These are phyloP conservation scores for Bretziella fagacearum DNA, from an alignment of 2,329 filamentous ascomycete species.

Conservation along the genomic window DNA sequence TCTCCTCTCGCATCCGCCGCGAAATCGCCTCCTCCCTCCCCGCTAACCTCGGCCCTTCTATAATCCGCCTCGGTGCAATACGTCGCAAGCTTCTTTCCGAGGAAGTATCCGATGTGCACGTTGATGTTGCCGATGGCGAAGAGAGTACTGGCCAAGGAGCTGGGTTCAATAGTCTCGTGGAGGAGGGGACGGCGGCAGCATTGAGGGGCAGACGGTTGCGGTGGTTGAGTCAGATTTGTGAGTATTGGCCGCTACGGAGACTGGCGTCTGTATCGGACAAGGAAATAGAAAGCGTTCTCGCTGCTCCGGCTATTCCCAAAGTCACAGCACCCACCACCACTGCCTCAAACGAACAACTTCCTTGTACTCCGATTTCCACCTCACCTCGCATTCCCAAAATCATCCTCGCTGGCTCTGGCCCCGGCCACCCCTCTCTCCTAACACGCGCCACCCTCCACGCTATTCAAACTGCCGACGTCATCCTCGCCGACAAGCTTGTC, in stretches of 20 bases:
- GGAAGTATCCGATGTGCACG: constrained; percentile 30
- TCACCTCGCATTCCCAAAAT: constrained; percentile 55
- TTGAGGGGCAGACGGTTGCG: constrained; percentile 68
- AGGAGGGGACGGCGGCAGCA: constrained; percentile 53
- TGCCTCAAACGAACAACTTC: not conserved
- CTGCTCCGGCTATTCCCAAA: constrained; percentile 37
- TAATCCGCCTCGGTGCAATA: constrained; percentile 58
- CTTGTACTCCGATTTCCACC: too few species aligned
- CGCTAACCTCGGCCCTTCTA: constrained; percentile 54
- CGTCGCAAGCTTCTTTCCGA: constrained; percentile 57
- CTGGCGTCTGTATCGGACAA: constrained; percentile 64
- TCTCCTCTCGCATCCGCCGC: constrained; percentile 73
- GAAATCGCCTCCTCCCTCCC: constrained; percentile 76
- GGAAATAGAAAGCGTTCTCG: constrained; percentile 62
- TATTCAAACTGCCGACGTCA: constrained; percentile 56
- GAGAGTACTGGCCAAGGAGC: constrained; percentile 60
- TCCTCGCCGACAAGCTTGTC: constrained; percentile 74
- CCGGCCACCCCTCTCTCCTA: constrained; percentile 80
- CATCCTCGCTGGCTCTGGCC: constrained; percentile 79
- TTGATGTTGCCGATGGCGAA: constrained; percentile 25
- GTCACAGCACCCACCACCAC: constrained; percentile 4
- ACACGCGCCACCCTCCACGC: constrained; percentile 68
- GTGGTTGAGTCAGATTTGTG: constrained; percentile 91
- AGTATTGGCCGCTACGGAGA: constrained; percentile 87
- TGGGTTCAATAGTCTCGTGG: constrained; percentile 69